Evolutionary conservation across 83 land plant genomes (phyloP), one percentile per base, ranked within the genome.

Genomic region (Diphasiastrum complanatum): DNA sequence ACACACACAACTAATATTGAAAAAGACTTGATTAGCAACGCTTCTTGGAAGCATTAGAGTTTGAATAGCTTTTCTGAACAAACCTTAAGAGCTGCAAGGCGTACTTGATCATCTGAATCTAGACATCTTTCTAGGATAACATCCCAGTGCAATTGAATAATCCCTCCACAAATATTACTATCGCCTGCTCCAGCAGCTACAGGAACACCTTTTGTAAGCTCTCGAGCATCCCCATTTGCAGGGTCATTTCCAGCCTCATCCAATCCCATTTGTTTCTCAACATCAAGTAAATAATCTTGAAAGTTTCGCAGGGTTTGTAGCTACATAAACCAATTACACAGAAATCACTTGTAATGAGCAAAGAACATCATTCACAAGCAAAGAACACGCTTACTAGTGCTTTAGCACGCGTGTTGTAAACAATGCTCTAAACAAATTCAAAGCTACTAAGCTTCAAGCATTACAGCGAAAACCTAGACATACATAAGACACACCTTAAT

Each of bases 161-260:
- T 90, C 28, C 95, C 95, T 6, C 99, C 99, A 75, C 97, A 90
- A 5, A 90, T 84, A 71, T 95, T 95, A 34, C 90, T 84, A 68
- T 95, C 99, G 46, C 99, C 97, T 20, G 99, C 95, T 67, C 99
- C 99, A 32, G 99, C 99, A 75, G 97, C 99, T 27, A 84, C 85
- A 61, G 99, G 95, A 10, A 95, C 99, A 70, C 54, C 71, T 46
- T 51, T 38, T 11, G 70, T 77, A 55, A 62, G 63, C 36, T 69
- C 76, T 19, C 46, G 69, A 2, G 71, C 12, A 53, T 46, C 34
- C 12, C 61, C 45, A 51, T 54, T 53, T 18, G 64, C 5, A 23
- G 22, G 61, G 60, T 58, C 48, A 35, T 67, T 61, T 27, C 38
- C 63, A 31, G 51, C 65, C 41, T 79, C 68, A 18, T 73, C 81